A percentile compares a stretch with the other conserved stretches of the same genome.
Evolutionary conservation across 768 basidiomycete genomes (phyloP).

Genomic region (Kwoniella newhampshirensis): DNA sequence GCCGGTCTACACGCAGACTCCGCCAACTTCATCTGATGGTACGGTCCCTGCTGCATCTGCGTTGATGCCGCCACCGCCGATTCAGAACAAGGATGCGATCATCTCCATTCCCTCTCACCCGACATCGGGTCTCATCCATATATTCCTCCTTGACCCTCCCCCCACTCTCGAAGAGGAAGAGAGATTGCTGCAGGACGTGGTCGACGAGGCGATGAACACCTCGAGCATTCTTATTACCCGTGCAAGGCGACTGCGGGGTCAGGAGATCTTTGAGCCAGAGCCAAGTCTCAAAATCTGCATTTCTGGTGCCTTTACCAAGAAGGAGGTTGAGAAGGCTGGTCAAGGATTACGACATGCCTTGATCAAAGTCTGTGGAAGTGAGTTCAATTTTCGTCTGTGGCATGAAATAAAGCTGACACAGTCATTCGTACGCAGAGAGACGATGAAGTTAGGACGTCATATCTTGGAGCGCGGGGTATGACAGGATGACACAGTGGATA

Average conservation of each 20-base stretch:
- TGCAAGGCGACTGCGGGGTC: conserved; percentile 74
- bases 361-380: conserved; percentile 66
- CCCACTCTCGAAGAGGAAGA: conserved; percentile 64
- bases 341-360: conserved; percentile 70
- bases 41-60: background rate
- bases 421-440: conserved; percentile 1
- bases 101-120: conserved; percentile 83
- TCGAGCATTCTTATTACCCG: conserved; percentile 78
- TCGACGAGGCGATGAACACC: conserved; percentile 77
- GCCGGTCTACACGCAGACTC: conserved; percentile 13
- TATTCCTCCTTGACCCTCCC: conserved; percentile 59
- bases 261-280: conserved; percentile 76
- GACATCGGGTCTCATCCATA: conserved; percentile 83
- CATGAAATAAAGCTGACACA: background rate
- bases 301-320: conserved; percentile 73
- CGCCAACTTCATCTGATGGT: conserved; percentile 3
- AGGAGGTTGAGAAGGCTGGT: conserved; percentile 88
- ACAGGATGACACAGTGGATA: background rate
- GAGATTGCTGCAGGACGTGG: conserved; percentile 79
- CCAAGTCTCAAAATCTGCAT: conserved; percentile 85
- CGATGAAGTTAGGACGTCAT: conserved; percentile 2
- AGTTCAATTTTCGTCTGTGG: conserved; percentile 22
- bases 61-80: conserved; percentile 5
- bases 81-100: conserved; percentile 54
- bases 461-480: background rate